Conservation (phyloP, 1,139 yeast genomes). For the Blastobotrys raffinosifermentans region DNA sequence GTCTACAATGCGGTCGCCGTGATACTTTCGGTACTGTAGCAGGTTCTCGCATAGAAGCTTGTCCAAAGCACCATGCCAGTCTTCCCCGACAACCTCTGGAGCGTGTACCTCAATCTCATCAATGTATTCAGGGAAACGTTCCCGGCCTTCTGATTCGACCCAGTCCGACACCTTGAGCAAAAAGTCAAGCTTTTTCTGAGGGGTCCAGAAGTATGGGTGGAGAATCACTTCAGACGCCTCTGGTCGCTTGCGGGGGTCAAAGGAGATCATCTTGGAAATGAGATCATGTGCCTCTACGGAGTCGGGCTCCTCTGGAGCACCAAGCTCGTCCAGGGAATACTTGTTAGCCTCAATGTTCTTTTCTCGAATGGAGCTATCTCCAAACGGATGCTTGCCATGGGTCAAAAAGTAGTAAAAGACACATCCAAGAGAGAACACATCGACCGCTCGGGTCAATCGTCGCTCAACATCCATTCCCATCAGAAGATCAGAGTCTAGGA, state of each 20-base stretch:
- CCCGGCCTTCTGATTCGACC: constrained; percentile 80
- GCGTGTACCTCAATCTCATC: constrained; percentile 55
- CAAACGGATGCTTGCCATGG: constrained; percentile 90
- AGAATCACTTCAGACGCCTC: constrained; percentile 58
- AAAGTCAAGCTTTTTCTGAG: constrained; percentile 72
- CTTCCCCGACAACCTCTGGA: constrained; percentile 47
- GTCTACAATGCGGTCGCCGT: constrained; percentile 72
- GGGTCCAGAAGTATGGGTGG: constrained; percentile 88
- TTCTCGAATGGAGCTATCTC: constrained; percentile 80
- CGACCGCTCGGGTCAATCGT: constrained; percentile 84
- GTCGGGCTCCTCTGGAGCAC: constrained; percentile 38
- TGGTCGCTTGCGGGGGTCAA: constrained; percentile 68
- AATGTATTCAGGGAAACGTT: constrained; percentile 71
- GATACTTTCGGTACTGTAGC: constrained; percentile 87
- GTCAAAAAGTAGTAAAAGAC: constrained; percentile 83
- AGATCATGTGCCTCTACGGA: constrained; percentile 65
- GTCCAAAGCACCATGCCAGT: constrained; percentile 81
- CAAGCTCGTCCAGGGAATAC: constrained; percentile 46
- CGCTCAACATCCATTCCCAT: constrained; percentile 42
- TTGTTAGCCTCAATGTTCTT: constrained; percentile 77
- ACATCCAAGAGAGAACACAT: constrained; percentile 91
- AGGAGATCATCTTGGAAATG: constrained; percentile 62
- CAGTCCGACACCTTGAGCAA: constrained; percentile 83
- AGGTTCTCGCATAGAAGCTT: constrained; percentile 67
- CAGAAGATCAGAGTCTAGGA: constrained; percentile 27